phyloP scores from a whole-genome alignment of 129 eudicot genomes.

The Lactuca sativa region DNA sequence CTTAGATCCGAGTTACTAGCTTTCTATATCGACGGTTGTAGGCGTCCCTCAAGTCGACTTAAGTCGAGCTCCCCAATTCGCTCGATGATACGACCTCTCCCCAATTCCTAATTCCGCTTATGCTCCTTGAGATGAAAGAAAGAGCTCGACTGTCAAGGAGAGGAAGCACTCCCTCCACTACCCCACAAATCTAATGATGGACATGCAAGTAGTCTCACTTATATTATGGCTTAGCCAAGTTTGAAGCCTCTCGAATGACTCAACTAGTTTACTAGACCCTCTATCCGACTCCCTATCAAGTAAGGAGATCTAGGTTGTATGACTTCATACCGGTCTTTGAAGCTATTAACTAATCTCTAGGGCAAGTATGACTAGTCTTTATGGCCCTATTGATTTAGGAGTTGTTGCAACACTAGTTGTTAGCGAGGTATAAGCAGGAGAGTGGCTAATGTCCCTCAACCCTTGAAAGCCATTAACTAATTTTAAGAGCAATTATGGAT shows the following conservation, averaged over 20 bases:
- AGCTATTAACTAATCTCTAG: too few species aligned
- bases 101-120: neutral
- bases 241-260: neutral
- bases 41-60: too few species aligned
- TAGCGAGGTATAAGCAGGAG: too few species aligned
- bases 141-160: slow-evolving; percentile 6
- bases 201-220: neutral
- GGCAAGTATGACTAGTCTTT: too few species aligned
- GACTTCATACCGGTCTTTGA: slow-evolving; percentile 1
- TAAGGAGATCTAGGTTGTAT: slow-evolving; percentile 13
- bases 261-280: neutral
- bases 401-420: too few species aligned
- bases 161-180: slow-evolving; percentile 1
- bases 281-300: slow-evolving; percentile 17
- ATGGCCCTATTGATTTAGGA: too few species aligned
- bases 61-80: too few species aligned
- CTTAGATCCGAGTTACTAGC: too few species aligned
- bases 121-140: slow-evolving; percentile 11
- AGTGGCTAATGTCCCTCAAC: too few species aligned
- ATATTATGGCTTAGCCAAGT: neutral
- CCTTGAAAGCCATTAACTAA: too few species aligned
- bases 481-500: too few species aligned
- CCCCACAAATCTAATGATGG: neutral
- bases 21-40: too few species aligned
- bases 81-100: neutral